Evolutionary conservation across 805 yeast species (phyloP).

Genomic region (Jamesozyma jinghongensis): DNA sequence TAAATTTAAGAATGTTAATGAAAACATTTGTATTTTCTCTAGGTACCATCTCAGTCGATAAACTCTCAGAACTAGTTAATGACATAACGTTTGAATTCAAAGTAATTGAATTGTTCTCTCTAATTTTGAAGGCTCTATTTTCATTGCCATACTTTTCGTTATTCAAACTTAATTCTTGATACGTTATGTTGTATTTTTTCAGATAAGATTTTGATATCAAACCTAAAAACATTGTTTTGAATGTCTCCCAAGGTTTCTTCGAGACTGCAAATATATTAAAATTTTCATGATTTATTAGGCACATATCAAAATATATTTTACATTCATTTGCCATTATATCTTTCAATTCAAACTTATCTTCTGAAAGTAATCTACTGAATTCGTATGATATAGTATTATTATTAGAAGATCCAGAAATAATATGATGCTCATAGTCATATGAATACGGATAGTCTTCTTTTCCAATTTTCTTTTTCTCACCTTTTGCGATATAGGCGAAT

Average conservation of each 20-base stretch:
- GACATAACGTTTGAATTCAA: neutral
- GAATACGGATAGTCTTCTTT: neutral
- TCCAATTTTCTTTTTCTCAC: neutral
- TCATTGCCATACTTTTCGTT: slow-evolving; percentile 11
- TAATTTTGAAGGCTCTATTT: neutral
- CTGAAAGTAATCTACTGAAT: slow-evolving; percentile 22
- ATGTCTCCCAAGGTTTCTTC: slow-evolving; percentile 9
- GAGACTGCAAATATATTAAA: slow-evolving; percentile 22
- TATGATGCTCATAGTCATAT: slow-evolving; percentile 15
- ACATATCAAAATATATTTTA: slow-evolving; percentile 22
- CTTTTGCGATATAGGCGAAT: slow-evolving; percentile 17
- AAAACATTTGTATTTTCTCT: slow-evolving; percentile 6
- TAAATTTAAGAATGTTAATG: slow-evolving; percentile 12
- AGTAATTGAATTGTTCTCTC: neutral
- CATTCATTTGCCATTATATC: slow-evolving; percentile 22
- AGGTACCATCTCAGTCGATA: neutral
- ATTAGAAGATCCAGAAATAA: slow-evolving; percentile 2
- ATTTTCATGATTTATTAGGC: slow-evolving; percentile 15
- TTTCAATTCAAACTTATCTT: slow-evolving; percentile 11
- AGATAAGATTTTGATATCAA: slow-evolving; percentile 12
- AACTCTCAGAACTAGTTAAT: neutral
- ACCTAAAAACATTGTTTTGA: slow-evolving; percentile 11
- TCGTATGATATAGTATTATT: slow-evolving; percentile 1
- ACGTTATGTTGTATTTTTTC: slow-evolving; percentile 10
- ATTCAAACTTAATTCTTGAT: slow-evolving; percentile 23